Evolutionary conservation across 208 protist genomes (phyloP).

Genomic region (Acanthamoeba royreba): DNA sequence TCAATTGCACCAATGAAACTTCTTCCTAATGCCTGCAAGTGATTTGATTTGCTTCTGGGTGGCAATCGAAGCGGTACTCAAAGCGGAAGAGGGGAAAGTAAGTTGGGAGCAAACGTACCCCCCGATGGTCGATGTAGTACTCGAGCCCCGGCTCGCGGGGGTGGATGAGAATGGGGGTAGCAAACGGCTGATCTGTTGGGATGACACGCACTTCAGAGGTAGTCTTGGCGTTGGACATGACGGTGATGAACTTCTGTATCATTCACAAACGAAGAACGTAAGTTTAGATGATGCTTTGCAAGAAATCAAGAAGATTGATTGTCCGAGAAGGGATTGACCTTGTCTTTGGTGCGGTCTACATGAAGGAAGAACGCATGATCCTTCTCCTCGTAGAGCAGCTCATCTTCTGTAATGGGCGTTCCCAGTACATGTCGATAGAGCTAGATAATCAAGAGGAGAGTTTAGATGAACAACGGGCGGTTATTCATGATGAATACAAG

Average conservation of each 20-base stretch:
- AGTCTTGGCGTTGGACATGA: not conserved
- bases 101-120: no score
- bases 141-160: not conserved
- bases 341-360: not conserved
- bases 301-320: not conserved
- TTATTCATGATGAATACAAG: no score
- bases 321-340: not conserved
- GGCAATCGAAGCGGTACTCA: no score
- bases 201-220: not conserved
- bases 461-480: no score
- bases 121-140: conserved; percentile 1
- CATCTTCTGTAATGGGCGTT: not conserved
- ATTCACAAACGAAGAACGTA: not conserved
- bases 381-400: not conserved
- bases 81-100: no score
- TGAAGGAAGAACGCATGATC: conserved; percentile 2
- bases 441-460: no score
- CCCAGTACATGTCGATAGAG: not conserved
- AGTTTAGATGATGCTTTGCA: not conserved
- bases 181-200: not conserved
- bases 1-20: no score
- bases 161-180: not conserved
- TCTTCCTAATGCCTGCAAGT: no score
- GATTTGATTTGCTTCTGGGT: no score
- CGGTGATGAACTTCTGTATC: not conserved